Evolutionary conservation across 2,329 filamentous ascomycete genomes (phyloP), one percentile per base, ranked within the genome.

Genomic region (Sclerotiophoma versabilis): DNA sequence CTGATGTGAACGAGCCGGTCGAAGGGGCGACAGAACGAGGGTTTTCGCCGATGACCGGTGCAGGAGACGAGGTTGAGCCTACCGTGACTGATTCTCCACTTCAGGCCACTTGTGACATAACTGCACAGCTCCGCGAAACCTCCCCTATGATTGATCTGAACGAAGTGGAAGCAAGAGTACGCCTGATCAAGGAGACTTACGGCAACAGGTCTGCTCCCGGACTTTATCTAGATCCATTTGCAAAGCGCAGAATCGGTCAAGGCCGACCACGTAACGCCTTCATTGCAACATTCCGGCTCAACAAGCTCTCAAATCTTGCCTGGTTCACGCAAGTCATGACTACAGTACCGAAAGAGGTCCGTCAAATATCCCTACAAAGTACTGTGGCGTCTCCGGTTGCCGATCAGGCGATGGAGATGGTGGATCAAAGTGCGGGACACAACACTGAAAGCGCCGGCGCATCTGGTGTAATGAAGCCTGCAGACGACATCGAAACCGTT

Each of bases 191-290:
- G 27, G 59, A 63, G 5, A 62, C 66, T 9, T 68, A 76, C n/a
- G 54, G 68, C 22, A 59, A 62, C n/a, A 69, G 69, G 23, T 45
- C 62, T 8, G 57, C 61, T 4, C 70, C 76, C 29, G 78, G 78
- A 0, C 47, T 81, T 0, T 79, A 79, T 54, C 65, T 80, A 46
- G 76, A 81, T 52, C 77, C 78, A n/a, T 76, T 75, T 20, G 76
- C 76, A 14, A 77, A 75, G n/a, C 65, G 51, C 38, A 72, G 61
- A 53, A 63, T 63, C 56, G 60, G 33, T 20, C 65, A 68, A 33
- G 80, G 80, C 20, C 71, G 78, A 23, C 78, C 78, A 8, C 69
- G 68, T 14, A 80, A 77, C 49, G 74, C 76, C 8, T 65, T 76
- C 19, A 74, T 81, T 23, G 76, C 72, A 6, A 75, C 79, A 1